Percentiles rank a stretch among this genome's conserved stretches.
These are phyloP conservation scores for Boechera stricta DNA, from an alignment of 345 rosid genomes.

Conservation along the genomic window DNA sequence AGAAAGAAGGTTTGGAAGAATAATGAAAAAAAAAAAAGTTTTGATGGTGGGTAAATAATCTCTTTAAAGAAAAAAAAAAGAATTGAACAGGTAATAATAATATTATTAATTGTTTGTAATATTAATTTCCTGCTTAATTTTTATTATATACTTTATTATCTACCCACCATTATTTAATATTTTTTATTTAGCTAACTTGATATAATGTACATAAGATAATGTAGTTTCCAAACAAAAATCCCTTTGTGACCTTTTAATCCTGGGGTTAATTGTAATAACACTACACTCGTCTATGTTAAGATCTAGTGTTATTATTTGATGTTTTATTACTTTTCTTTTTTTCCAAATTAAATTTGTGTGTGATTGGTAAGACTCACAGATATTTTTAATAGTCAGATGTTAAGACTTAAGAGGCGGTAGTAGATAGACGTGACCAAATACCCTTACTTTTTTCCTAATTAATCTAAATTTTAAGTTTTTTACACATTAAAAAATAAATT, in stretches of 20 bases:
- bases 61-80: not conserved
- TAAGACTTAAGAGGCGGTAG: not conserved
- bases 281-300: not conserved
- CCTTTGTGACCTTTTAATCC: constrained; percentile 18
- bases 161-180: constrained; percentile 35
- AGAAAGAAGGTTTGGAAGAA: constrained; percentile 35
- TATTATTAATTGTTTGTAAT: constrained; percentile 40
- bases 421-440: not conserved
- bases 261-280: constrained; percentile 41
- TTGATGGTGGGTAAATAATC: constrained; percentile 43
- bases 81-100: constrained; percentile 25
- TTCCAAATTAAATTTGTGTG: not conserved
- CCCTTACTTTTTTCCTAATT: too few species aligned
- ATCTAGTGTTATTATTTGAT: not conserved
- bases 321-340: not conserved
- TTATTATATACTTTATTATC: not conserved
- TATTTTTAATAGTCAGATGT: not conserved
- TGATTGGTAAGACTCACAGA: not conserved
- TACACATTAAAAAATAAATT: too few species aligned
- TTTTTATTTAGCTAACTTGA: constrained; percentile 26
- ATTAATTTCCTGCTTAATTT: constrained; percentile 29
- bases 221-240: constrained; percentile 32
- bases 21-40: constrained; percentile 5
- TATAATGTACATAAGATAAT: constrained; percentile 32
- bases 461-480: too few species aligned